Evolutionary conservation across 148 eudicot species (phyloP).

Genomic region (Rhododendron griersonianum): DNA sequence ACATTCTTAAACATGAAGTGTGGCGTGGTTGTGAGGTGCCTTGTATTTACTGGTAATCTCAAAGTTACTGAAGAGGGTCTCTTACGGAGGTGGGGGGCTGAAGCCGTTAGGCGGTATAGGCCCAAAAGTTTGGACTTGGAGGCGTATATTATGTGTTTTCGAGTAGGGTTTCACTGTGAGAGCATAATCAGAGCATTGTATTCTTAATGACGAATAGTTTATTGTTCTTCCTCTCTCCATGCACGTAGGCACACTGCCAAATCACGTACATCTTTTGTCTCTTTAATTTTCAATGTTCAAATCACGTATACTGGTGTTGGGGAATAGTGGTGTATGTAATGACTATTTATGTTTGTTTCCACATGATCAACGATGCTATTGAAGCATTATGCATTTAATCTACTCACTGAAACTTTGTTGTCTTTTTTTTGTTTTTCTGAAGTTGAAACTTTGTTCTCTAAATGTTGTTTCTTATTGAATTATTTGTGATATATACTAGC

Average conservation of each 20-base stretch:
- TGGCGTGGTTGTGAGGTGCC: background rate
- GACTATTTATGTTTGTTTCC: background rate
- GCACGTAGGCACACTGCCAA: background rate
- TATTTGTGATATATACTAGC: background rate
- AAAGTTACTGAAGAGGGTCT: background rate
- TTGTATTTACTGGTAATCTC: background rate
- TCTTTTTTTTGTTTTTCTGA: background rate
- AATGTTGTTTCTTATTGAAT: background rate
- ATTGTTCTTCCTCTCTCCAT: background rate
- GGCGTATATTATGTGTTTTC: background rate
- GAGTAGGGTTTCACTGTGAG: background rate
- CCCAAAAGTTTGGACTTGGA: background rate
- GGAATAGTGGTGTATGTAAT: background rate
- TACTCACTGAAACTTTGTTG: background rate
- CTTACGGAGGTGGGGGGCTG: background rate
- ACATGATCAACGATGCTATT: background rate
- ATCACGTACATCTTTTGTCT: background rate
- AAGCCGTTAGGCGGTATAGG: background rate
- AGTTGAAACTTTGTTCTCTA: background rate
- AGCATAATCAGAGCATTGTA: background rate
- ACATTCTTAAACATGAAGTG: background rate
- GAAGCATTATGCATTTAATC: constrained; percentile 1
- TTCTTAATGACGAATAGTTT: background rate
- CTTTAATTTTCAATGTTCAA: background rate
- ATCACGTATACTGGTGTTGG: background rate